Conservation (phyloP, 2,329 filamentous ascomycete genomes). For the Dothiorella sarmentorum region DNA sequence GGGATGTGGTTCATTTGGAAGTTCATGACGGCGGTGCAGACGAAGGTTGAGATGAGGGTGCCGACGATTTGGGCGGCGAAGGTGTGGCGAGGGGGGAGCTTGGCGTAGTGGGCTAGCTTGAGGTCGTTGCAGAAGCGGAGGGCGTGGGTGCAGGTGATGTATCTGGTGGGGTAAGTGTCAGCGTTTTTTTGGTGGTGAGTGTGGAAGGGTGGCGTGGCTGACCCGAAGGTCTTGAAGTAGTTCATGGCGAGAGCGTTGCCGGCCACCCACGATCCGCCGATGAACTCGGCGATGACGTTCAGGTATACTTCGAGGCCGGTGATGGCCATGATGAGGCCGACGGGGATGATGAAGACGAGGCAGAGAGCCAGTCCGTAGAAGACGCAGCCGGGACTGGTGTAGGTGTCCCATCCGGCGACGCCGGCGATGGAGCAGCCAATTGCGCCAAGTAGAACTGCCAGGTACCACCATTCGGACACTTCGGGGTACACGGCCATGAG, state of each 20-base stretch:
- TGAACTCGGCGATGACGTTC: conserved; percentile 50
- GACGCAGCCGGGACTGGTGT: conserved; percentile 51
- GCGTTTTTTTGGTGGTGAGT: too few relatives aligned
- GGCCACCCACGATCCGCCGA: conserved; percentile 17
- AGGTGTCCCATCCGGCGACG: conserved; percentile 49
- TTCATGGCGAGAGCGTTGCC: conserved; percentile 21
- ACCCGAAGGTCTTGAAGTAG: conserved; percentile 22
- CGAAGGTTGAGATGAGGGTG: conserved; percentile 62
- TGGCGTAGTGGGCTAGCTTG: conserved; percentile 50
- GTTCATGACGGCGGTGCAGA: conserved; percentile 64
- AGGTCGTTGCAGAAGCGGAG: conserved; percentile 23
- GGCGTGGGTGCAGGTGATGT: conserved; percentile 20
- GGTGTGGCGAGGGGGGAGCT: conserved; percentile 61
- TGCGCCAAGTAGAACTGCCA: conserved; percentile 54
- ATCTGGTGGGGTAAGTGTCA: not conserved
- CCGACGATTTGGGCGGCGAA: conserved; percentile 65
- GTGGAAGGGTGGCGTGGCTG: not conserved
- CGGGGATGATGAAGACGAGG: conserved; percentile 51
- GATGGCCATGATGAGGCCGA: conserved; percentile 54
- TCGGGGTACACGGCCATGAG: conserved; percentile 32
- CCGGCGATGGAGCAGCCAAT: conserved; percentile 44
- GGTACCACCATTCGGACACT: conserved; percentile 38
- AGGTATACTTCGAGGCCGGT: too few relatives aligned
- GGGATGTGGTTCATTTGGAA: conserved; percentile 55
- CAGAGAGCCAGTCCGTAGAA: conserved; percentile 52